Base-by-base conservation (phyloP, 768 basidiomycete genomes). In the Mycena indigotica region DNA sequence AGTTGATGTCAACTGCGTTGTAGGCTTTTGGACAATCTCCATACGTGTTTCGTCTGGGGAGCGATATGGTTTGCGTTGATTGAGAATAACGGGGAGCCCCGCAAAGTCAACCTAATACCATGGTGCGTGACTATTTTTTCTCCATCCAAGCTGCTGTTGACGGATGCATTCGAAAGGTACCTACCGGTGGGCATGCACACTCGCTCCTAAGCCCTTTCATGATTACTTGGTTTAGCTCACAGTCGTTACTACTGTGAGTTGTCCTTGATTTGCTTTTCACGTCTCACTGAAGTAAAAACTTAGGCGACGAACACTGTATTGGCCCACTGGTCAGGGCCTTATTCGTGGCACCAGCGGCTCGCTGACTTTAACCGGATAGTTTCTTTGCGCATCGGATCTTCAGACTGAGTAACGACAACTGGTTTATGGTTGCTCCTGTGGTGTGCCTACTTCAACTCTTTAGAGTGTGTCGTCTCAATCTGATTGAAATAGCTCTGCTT, bases 221-320 rank as follows among this genome's bases (percentile, higher is more conserved):
- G 30, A 12, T 17, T 28, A 23, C n/a, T 38, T 66, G 13, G n/a
- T 23, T 15, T 25, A 53, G 61, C 10, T 66, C 17, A 67, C 67
- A 17, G 61, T 72, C 5, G 51, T 66, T 17, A 57, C 67, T 24
- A 73, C 70, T 13, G 71, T 72, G 25, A 23, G 69, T 55, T 17
- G 16, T 17, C 13, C n/a, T 19, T 38, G n/a, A n/a, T n/a, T n/a
- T n/a, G n/a, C n/a, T n/a, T 39, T 8, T 21, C 25, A n/a, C 5
- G 17, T 13, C 5, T 38, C 35, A 10, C n/a, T 38, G 35, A 10
- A 24, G 8, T 6, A 17, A 23, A 21, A 28, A 40, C 21, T 1
- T 46, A 73, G 77, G 77, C 75, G 1, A 55, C 77, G 28, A 60
- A 77, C 4, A 78, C 77, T 13, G 76, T 78, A 38, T 65, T 73